phyloP scores from a whole-genome alignment of 768 basidiomycete species.

The Kwoniella europaea region DNA sequence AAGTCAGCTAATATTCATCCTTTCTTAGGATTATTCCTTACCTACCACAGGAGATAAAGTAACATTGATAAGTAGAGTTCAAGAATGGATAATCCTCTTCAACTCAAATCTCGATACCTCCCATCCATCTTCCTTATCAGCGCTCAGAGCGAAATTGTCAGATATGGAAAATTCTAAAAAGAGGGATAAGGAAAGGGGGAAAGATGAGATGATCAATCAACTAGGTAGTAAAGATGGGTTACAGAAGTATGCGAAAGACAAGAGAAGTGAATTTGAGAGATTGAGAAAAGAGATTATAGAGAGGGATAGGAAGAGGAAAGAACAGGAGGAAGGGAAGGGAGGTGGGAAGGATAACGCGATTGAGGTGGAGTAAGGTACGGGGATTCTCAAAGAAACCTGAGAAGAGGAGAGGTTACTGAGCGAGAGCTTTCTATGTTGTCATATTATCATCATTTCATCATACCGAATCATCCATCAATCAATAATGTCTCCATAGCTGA shows the following conservation, averaged over 20 bases:
- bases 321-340: slow-evolving; percentile 26
- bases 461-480: not conserved
- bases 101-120: slow-evolving; percentile 57
- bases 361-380: slow-evolving; percentile 38
- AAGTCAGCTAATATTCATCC: slow-evolving; percentile 1
- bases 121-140: slow-evolving; percentile 47
- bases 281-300: slow-evolving; percentile 44
- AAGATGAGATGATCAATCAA: slow-evolving; percentile 35
- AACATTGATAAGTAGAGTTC: slow-evolving; percentile 37
- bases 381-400: too few relatives aligned
- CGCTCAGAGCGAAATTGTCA: slow-evolving; percentile 44
- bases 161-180: slow-evolving; percentile 38
- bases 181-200: slow-evolving; percentile 51
- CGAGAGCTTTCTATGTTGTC: not conserved
- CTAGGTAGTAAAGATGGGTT: slow-evolving; percentile 36
- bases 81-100: slow-evolving; percentile 56
- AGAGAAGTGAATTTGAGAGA: slow-evolving; percentile 45
- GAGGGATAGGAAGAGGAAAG: slow-evolving; percentile 38
- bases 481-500: too few relatives aligned
- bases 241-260: slow-evolving; percentile 41
- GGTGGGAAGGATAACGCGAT: slow-evolving; percentile 36
- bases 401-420: too few relatives aligned
- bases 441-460: not conserved
- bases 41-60: slow-evolving; percentile 49
- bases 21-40: slow-evolving; percentile 38